Conservation (phyloP, 768 basidiomycete species). For the Macrolepiota dolichaula region DNA sequence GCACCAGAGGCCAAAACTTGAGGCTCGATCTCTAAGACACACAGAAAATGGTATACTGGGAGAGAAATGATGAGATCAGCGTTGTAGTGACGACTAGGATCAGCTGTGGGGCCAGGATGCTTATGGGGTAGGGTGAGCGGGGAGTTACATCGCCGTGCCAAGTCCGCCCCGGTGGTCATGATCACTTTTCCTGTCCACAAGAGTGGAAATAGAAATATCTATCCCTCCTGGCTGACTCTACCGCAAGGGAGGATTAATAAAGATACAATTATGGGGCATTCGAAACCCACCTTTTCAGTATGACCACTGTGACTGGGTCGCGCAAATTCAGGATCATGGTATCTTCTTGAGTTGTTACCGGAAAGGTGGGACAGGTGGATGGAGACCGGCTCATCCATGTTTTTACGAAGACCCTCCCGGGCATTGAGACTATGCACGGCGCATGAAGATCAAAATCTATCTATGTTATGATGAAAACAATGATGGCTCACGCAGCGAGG, state of each 20-base stretch:
- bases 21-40: neutral
- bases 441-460: neutral
- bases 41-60: neutral
- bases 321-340: slow-evolving; percentile 15
- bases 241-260: neutral
- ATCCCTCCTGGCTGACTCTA: slow-evolving; percentile 8
- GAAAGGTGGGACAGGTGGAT: slow-evolving; percentile 40
- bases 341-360: slow-evolving; percentile 6
- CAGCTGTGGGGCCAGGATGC: too few species aligned
- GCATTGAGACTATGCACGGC: slow-evolving; percentile 38
- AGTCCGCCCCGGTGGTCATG: neutral
- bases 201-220: slow-evolving; percentile 19
- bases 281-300: slow-evolving; percentile 18
- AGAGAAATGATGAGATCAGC: neutral
- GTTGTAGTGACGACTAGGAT: neutral
- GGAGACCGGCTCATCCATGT: slow-evolving; percentile 31
- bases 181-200: slow-evolving; percentile 17
- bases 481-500: slow-evolving; percentile 35
- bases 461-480: neutral
- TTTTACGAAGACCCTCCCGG: slow-evolving; percentile 35
- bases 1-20: neutral
- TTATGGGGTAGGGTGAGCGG: neutral
- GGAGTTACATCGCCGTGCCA: neutral
- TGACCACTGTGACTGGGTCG: slow-evolving; percentile 1
- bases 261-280: neutral